Evolutionary conservation across 2,329 filamentous ascomycete genomes (phyloP).

Genomic region (Cladophialophora immunda): DNA sequence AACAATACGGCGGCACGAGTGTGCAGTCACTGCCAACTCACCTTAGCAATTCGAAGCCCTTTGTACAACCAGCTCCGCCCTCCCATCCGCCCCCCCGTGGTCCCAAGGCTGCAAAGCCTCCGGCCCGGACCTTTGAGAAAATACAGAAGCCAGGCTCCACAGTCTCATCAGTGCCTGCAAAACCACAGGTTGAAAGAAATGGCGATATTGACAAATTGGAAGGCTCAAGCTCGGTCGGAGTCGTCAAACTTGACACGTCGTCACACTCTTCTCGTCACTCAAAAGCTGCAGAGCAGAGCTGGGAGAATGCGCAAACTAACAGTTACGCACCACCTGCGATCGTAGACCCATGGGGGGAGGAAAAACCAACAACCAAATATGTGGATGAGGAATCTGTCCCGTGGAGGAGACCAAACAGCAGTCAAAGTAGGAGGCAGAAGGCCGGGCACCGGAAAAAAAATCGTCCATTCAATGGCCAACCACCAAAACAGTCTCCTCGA

Average conservation of each 20-base stretch:
- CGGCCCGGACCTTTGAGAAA: neutral
- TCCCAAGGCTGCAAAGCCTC: neutral
- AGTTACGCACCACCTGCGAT: slow-evolving; percentile 29
- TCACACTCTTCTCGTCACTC: slow-evolving; percentile 31
- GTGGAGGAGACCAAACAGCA: slow-evolving; percentile 3
- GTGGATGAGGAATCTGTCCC: neutral
- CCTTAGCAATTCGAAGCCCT: neutral
- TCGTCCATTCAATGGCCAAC: slow-evolving; percentile 4
- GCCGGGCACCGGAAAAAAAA: slow-evolving; percentile 3
- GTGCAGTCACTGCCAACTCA: neutral
- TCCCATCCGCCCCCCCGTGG: neutral
- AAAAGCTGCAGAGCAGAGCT: slow-evolving; percentile 30
- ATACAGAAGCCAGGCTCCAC: neutral
- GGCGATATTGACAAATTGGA: slow-evolving; percentile 15
- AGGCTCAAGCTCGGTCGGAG: slow-evolving; percentile 14
- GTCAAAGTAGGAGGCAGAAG: slow-evolving; percentile 3
- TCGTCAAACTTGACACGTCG: slow-evolving; percentile 32
- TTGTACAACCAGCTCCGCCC: neutral
- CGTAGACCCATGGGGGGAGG: slow-evolving; percentile 28
- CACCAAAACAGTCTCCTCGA: slow-evolving; percentile 19
- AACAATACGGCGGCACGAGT: neutral
- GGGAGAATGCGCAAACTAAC: slow-evolving; percentile 27
- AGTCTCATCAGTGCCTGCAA: neutral
- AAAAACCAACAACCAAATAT: neutral
- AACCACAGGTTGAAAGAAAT: slow-evolving; percentile 13